Conservation (phyloP, 2,329 filamentous ascomycete genomes). For the Phaeosphaeriaceae sp. region DNA sequence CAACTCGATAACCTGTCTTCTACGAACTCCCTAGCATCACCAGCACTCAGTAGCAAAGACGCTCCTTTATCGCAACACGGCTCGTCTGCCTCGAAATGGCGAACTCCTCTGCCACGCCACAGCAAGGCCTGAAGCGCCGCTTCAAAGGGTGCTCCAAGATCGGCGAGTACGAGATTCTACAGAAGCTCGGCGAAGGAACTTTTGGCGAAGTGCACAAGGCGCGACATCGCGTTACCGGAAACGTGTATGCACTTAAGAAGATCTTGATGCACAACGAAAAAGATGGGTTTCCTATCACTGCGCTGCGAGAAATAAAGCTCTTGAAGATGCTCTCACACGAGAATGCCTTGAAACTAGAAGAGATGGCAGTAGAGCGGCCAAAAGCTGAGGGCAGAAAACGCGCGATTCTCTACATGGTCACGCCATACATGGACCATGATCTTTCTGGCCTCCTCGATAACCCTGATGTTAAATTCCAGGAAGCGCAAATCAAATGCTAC, state of each 20-base stretch:
- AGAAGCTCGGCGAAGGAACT: conserved; percentile 91
- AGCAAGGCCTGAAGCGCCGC: conserved; percentile 59
- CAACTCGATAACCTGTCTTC: conserved; percentile 12
- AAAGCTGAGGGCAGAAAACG: conserved; percentile 64
- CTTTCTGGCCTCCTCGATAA: conserved; percentile 97
- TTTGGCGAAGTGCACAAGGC: conserved; percentile 97
- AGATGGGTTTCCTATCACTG: conserved; percentile 99
- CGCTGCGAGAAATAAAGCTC: conserved; percentile 95
- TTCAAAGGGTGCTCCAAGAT: conserved; percentile 89
- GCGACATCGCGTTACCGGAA: conserved; percentile 73
- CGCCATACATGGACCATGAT: conserved; percentile 98
- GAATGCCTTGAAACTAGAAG: conserved; percentile 85
- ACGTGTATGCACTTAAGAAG: conserved; percentile 90
- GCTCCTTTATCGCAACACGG: neutral
- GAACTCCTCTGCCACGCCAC: conserved; percentile 46
- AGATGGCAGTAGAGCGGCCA: conserved; percentile 90
- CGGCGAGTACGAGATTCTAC: conserved; percentile 76
- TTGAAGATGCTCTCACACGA: conserved; percentile 92
- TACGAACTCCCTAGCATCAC: conserved; percentile 24
- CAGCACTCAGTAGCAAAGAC: conserved; percentile 2
- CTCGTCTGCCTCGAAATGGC: conserved; percentile 21
- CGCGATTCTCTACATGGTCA: conserved; percentile 97
- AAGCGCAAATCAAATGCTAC: conserved; percentile 97
- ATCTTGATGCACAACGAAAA: conserved; percentile 99
- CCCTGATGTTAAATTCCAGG: conserved; percentile 83